Base-by-base conservation (phyloP, 164 flowering plant genomes). In the Dillenia turbinata region DNA sequence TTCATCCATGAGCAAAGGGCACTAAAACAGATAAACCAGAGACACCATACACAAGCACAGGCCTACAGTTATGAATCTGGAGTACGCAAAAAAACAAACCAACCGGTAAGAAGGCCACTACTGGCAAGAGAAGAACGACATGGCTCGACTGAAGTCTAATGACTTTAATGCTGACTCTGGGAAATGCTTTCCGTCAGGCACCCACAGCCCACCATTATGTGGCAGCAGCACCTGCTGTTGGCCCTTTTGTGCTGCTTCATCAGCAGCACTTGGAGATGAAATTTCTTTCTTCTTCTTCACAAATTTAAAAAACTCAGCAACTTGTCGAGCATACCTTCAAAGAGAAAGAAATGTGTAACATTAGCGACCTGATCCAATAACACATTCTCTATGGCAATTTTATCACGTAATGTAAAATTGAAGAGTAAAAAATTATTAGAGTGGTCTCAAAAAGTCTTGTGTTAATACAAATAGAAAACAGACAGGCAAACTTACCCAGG, bases 261-360 rank as follows among this genome's bases (percentile, higher is more conserved):
- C 65, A 46, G 66, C 75, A 56, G 64, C 67, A 44, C 66, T 62
- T 19, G 76, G 12, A 33, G 74, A 46, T 14, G 75, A 47, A 55
- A 64, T 71, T 75, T 85, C 96, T 43, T 90, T 73, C 81, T 75
- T 82, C 60, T 81, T 85, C 88, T 93, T 93, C 79, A 93, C 98
- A 75, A 85, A 90, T 73, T 85, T 86, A 58, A 93, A 93, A 61
- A 93, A 93, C 73, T 87, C 83, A 0, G 97, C 97, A 49, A 94
- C 97, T 79, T 94, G 98, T 43, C 85, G 87, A 43, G 98, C 98
- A 79, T 91, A 90, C 75, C 98, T 94, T 63, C 81, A 79, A 9
- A 62, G 44, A 52, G 50, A 12, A 44, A 54, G 57, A 46, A 24
- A 47, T 19, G 22, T 19, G 22, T 19, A 19, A 19, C 22, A 19